A percentile compares a stretch with the other conserved stretches of the same genome.
Conservation (phyloP, 2,329 filamentous ascomycete species). For the Fonsecaea pugnacius region DNA sequence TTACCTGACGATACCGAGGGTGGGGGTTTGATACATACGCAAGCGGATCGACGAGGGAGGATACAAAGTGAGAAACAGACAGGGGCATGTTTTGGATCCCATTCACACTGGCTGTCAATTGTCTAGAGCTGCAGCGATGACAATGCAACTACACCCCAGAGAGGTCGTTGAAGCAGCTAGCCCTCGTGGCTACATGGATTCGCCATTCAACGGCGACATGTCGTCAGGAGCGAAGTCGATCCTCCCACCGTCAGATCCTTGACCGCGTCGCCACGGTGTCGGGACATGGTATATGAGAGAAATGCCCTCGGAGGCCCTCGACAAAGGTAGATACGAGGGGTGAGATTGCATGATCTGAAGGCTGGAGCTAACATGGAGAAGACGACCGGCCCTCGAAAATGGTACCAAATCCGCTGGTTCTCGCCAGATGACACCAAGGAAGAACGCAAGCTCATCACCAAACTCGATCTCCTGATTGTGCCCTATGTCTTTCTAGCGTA, state of each 20-base stretch:
- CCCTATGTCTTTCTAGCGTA: slow-evolving; percentile 61
- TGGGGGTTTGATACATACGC: background rate
- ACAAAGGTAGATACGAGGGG: background rate
- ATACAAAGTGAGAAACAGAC: background rate
- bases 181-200: background rate
- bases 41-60: too few relatives aligned
- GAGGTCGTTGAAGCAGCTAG: background rate
- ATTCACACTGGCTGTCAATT: background rate
- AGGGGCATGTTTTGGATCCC: background rate
- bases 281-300: background rate
- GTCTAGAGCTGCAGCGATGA: background rate
- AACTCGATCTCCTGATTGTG: slow-evolving; percentile 61
- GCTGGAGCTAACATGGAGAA: background rate
- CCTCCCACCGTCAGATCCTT: background rate
- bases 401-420: slow-evolving; percentile 53
- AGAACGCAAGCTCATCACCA: slow-evolving; percentile 59
- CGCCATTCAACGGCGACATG: background rate
- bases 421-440: slow-evolving; percentile 54
- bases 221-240: background rate
- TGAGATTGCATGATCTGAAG: background rate
- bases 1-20: background rate
- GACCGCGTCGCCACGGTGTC: background rate
- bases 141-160: background rate
- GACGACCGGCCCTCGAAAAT: slow-evolving; percentile 17
- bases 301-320: background rate